Base-by-base conservation (phyloP, 176 grass and related monocot genomes). In the Aegilops longissima region DNA sequence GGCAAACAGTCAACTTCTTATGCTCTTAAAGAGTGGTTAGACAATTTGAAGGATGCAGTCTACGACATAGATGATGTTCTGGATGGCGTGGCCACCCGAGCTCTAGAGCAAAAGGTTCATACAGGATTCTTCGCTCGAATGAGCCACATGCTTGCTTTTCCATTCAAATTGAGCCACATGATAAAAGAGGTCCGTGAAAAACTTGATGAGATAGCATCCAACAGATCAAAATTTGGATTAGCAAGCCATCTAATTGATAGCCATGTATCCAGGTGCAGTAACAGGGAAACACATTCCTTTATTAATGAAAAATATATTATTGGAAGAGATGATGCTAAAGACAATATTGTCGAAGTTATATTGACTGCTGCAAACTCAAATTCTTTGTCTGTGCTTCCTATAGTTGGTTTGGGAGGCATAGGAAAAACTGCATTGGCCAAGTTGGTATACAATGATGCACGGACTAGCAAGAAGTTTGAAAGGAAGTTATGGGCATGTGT, bases 371-470 rank as follows among this genome's bases (percentile, higher is more conserved):
- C 6, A 0, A 16, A 76, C 29, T 14, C 73, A 76, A 31, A 76
- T 8, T 18, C 3, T 3, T 54, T 74, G 8, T 54, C 73, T 76
- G 73, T 76, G 2, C 73, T 54, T 33, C 47, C 73, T 11, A 17
- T 76, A 54, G 25, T 76, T 76, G 73, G 73, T 76, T 76, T 76
- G 54, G 73, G 73, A 33, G 73, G 25, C 45, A 76, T 33, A 33
- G 25, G 73, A 8, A 76, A 76, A 76, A 76, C 45, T 76, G 73
- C 27, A 20, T 47, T 76, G 16, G 45, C 16, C 0, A 76, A 76
- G 54, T 47, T 31, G 9, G 5, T 56, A 17, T 76, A 76, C 73
- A 76, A 76, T 2, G 4, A 76, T 76, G 4, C 4, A 1, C 14
- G 45, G 47, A 31, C 31, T 0, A 54, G 25, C 4, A 7, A 20